Evolutionary conservation across 108 stramenopile species (phyloP), one percentile per base, ranked within the genome.

Genomic region (Stephanodiscus minutulus): DNA sequence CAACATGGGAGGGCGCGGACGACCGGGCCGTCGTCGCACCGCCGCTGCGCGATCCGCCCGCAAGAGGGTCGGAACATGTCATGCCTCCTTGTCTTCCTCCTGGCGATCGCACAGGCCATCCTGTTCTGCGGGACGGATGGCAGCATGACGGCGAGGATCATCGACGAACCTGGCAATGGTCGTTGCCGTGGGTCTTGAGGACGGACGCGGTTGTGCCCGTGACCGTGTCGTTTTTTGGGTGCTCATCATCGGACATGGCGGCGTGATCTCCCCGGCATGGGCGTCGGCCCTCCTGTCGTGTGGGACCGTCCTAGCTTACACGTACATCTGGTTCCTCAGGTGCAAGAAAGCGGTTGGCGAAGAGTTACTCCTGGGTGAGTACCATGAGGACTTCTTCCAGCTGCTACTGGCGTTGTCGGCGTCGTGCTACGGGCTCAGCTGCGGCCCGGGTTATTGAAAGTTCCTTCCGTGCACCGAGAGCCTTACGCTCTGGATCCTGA

Each of bases 311-410:
- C 65, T 73, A 18, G 66, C 66, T 5, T 68, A 87, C 33, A 64
- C 82, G 50, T 77, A 82, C 7, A 13, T 79, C 7, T 88, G 88
- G 88, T 81, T 88, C 27, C 80, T 83, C 69, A 88, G 89, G 31
- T 64, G 88, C 10, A 79, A 72, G 44, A 82, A 84, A 12, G 53
- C 76, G 9, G 69, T 74, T 25, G 85, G 85, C 4, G 76, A 74
- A 28, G 78, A 86, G 35, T 77, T 61, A 37, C 61, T 93, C 37
- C 75, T 90, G 50, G 91, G 89, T 53, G 91, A 93, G 59, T 93
- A 89, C 48, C 91, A 93, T 54, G 91, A 93, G 43, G 91, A 93
- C 64, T 77, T 88, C 9, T 84, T 93, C 21, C 91, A 93, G 66
- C 53, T 90, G 12, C 28, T 79, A 4, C 62, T 93, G 58, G 86